Base-by-base conservation (phyloP, 345 rosid species). In the Psidium friedrichsthalianum region DNA sequence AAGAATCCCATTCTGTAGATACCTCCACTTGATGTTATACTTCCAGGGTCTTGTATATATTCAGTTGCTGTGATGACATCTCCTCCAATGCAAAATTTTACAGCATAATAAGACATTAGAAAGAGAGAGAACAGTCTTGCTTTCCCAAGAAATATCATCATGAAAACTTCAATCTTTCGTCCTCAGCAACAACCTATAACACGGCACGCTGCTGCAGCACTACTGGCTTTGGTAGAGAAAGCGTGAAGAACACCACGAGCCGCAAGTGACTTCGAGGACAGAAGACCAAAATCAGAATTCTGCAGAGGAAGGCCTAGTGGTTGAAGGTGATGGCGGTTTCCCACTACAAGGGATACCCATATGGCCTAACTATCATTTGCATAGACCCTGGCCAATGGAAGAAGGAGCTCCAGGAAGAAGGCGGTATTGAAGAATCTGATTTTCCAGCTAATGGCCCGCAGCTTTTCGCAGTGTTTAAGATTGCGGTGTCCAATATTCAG, bases 1-100 rank as follows among this genome's bases (percentile, higher is more conserved):
- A 94, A 94, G 91, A 94, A 93, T 51, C 96, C 96, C 49, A 94
- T 82, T 83, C 87, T 87, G 90, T 90, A 92, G 55, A 83, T 11
- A 2, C 90, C 87, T n/a, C 9, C 82, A 59, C n/a, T n/a, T n/a
- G n/a, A n/a, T n/a, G n/a, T 85, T 44, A 90, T 90, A 82, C 86
- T 69, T 58, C 87, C 88, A 44, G 93, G 84, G 36, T 93, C 93
- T 80, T 29, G 89, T 87, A 92, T 86, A 51, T 82, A 84, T 82
- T 86, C 86, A 8, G 90, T 74, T 56, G 90, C 25, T 4, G 88
- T 88, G 85, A 92, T 86, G 83, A 87, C 86, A 81, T 92, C 93
- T 52, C 18, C 84, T 3, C 90, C 86, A 54, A 52, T 78, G 86
- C 90, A 87, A 76, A 86, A 49, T 10, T 82, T 51, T 3, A n/a